A percentile compares a stretch with the other conserved stretches of the same genome.
phyloP scores from a whole-genome alignment of 2,329 filamentous ascomycete species.

The Pyrenophora tritici-repentis region DNA sequence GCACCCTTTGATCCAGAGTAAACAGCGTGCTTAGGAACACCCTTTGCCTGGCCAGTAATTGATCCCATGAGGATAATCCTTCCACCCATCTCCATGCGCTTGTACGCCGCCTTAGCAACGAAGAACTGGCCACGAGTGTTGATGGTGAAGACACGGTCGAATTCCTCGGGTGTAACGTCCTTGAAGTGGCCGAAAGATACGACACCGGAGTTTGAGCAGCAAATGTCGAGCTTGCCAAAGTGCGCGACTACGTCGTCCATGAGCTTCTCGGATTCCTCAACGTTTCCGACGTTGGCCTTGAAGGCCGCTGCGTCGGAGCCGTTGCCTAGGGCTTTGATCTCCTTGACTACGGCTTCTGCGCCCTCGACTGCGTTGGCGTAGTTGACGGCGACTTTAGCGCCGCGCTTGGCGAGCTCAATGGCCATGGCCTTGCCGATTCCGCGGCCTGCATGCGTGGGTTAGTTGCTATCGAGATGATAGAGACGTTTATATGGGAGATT shows the following conservation, averaged over 20 bases:
- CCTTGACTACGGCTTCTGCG: conserved; percentile 67
- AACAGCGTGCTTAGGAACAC: conserved; percentile 59
- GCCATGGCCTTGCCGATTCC: conserved; percentile 71
- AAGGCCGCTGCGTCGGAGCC: conserved; percentile 67
- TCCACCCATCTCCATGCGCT: conserved; percentile 57
- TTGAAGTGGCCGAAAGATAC: conserved; percentile 60
- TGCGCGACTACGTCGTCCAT: conserved; percentile 66
- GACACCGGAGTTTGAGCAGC: conserved; percentile 70
- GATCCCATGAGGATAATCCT: conserved; percentile 61
- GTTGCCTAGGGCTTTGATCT: conserved; percentile 65
- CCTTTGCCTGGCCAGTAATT: conserved; percentile 63
- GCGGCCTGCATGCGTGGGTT: conserved; percentile 52
- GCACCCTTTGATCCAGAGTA: conserved; percentile 61
- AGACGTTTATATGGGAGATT: neutral
- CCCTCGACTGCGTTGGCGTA: conserved; percentile 68
- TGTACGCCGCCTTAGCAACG: conserved; percentile 62
- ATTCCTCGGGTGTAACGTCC: conserved; percentile 60
- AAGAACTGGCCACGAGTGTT: conserved; percentile 69
- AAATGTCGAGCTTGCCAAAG: conserved; percentile 72
- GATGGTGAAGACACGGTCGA: conserved; percentile 63
- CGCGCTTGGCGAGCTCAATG: conserved; percentile 66
- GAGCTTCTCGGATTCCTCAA: conserved; percentile 65
- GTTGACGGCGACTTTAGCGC: conserved; percentile 70
- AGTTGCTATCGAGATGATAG: conserved; percentile 22
- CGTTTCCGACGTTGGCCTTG: conserved; percentile 70